phyloP scores from a whole-genome alignment of 768 basidiomycete genomes.

The Phlebiopsis flavidoalba region DNA sequence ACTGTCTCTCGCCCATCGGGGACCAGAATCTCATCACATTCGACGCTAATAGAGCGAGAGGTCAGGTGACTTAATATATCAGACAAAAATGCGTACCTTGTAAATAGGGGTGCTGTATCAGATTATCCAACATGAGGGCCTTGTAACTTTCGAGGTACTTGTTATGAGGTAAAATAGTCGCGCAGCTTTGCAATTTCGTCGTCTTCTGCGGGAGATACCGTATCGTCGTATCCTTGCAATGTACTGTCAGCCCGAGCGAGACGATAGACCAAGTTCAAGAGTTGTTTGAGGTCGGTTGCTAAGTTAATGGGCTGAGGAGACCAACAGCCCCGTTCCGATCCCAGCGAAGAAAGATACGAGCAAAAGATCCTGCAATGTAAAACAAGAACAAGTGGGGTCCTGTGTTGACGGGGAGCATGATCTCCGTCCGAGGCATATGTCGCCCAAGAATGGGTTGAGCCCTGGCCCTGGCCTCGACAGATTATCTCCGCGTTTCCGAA shows the following conservation, averaged over 20 bases:
- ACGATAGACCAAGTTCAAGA: background rate
- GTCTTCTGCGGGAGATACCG: background rate
- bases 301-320: background rate
- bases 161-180: background rate
- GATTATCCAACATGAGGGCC: background rate
- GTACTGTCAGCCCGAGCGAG: background rate
- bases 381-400: background rate
- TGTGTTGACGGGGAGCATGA: background rate
- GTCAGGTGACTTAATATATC: background rate
- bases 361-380: no score
- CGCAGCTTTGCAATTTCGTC: background rate
- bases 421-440: background rate
- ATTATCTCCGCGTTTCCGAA: background rate
- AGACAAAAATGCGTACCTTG: background rate
- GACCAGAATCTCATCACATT: background rate
- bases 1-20: background rate
- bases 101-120: background rate
- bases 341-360: background rate
- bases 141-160: background rate
- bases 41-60: background rate
- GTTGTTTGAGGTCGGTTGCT: background rate
- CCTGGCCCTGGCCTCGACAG: background rate
- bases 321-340: background rate
- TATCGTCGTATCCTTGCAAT: background rate
- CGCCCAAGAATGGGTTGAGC: background rate